Conservation (phyloP, 108 stramenopile genomes). For the Thalassiosira profunda region DNA sequence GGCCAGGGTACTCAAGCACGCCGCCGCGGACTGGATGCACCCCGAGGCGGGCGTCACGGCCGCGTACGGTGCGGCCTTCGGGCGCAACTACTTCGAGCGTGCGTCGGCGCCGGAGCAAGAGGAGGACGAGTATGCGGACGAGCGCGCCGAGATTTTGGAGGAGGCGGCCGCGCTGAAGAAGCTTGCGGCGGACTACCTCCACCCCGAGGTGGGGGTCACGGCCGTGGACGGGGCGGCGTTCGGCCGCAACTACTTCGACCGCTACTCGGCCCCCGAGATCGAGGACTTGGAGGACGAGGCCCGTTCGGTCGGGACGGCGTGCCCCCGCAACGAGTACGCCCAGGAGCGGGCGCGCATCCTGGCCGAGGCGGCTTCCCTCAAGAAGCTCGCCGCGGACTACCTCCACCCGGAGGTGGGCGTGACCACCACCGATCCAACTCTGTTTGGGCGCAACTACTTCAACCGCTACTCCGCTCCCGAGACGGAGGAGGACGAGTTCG, state of each 20-base stretch:
- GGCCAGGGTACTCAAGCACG: conserved; percentile 55
- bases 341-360: conserved; percentile 67
- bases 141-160: conserved; percentile 61
- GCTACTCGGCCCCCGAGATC: conserved; percentile 47
- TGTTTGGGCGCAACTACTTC: conserved; percentile 71
- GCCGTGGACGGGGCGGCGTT: conserved; percentile 35
- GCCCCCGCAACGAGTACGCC: too few relatives aligned
- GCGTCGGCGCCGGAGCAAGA: conserved; percentile 47
- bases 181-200: conserved; percentile 56
- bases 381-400: conserved; percentile 58
- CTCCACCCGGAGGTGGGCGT: conserved; percentile 70
- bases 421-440: conserved; percentile 30
- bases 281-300: too few relatives aligned
- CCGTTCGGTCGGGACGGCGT: too few relatives aligned
- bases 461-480: conserved; percentile 56
- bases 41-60: conserved; percentile 46
- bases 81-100: conserved; percentile 63
- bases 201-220: conserved; percentile 65
- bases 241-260: conserved; percentile 66
- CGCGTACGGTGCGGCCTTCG: conserved; percentile 19
- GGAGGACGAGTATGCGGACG: conserved; percentile 47
- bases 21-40: conserved; percentile 61
- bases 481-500: conserved; percentile 11
- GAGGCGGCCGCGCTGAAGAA: conserved; percentile 61
- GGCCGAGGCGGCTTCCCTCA: conserved; percentile 54